Evolutionary conservation across 352 stramenopile genomes (phyloP).

Genomic region (Pythium myriotylum): DNA sequence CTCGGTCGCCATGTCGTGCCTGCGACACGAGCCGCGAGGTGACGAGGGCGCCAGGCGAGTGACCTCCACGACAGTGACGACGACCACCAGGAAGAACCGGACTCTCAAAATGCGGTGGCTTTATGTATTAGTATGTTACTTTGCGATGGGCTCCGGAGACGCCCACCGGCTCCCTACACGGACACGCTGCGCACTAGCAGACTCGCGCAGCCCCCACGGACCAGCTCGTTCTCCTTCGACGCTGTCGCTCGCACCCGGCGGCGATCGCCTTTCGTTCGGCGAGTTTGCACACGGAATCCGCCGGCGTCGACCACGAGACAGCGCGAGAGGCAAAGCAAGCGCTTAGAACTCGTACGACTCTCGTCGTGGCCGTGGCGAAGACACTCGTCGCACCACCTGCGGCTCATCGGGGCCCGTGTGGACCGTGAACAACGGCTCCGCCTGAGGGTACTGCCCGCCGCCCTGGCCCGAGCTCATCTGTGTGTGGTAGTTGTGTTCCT

Average conservation of each 20-base stretch:
- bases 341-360: constrained; percentile 46
- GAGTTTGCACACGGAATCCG: too few species aligned
- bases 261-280: too few species aligned
- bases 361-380: constrained; percentile 35
- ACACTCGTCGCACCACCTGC: constrained; percentile 24
- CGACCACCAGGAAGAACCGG: background rate
- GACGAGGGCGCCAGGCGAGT: too few species aligned
- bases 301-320: too few species aligned
- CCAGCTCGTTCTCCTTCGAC: background rate
- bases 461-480: constrained; percentile 6
- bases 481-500: constrained; percentile 18
- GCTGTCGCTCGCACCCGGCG: too few species aligned
- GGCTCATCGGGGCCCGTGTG: constrained; percentile 18
- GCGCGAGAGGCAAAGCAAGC: too few species aligned
- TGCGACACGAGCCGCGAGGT: too few species aligned
- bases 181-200: background rate
- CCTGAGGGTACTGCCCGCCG: constrained; percentile 10
- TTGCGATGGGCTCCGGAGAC: constrained; percentile 3
- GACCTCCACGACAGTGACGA: background rate
- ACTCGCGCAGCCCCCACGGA: background rate
- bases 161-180: too few species aligned
- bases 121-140: constrained; percentile 19
- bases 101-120: background rate
- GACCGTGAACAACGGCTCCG: constrained; percentile 22
- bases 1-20: too few species aligned